Base-by-base conservation (phyloP, 768 basidiomycete genomes). In the Saitozyma podzolica region DNA sequence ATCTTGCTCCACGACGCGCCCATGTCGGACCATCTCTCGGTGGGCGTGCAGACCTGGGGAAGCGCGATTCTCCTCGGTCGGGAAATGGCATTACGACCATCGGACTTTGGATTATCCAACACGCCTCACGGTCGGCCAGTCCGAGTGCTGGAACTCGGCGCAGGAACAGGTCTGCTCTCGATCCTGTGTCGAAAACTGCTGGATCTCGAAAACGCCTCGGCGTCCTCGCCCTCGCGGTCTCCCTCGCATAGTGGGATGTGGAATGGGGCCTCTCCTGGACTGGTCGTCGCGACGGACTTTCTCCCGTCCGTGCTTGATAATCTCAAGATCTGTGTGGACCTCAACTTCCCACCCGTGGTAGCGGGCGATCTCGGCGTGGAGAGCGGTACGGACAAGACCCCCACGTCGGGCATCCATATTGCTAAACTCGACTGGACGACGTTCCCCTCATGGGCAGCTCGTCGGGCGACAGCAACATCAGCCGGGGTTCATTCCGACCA, bases 21-120 rank as follows among this genome's bases (percentile, higher is more conserved):
- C 0, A 73, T 79, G 67, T 61, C 60, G 5, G 76, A 79, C 62
- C 78, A 79, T 58, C 63, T 77, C 9, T 64, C 64, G 50, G 78
- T 79, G 16, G 78, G 78, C n/a, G 78, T 79, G 1, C 78, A 79
- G 51, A 79, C 78, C 6, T 79, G 78, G 78, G 78, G 78, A 0
- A 69, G 66, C 20, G 73, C 74, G 9, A 79, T 79, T n/a, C 62
- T 79, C 6, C 63, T 79, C 1, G 76, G 78, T 13, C 52, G 76
- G 47, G 61, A 72, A 52, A 67, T 78, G 59, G 73, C 78, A 0
- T 57, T 68, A 2, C 56, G 66, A 9, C 78, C 78, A 6, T 42
- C 40, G 6, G 63, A 65, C 1, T 74, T 72, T 55, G 75, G 67
- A n/a, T 53, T 77, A 6, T 66, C 63, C 54, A 52, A 48, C 1